These are phyloP conservation scores for Microstegium vimineum DNA, from an alignment of 176 grass and related monocot genomes.

Conservation along the genomic window DNA sequence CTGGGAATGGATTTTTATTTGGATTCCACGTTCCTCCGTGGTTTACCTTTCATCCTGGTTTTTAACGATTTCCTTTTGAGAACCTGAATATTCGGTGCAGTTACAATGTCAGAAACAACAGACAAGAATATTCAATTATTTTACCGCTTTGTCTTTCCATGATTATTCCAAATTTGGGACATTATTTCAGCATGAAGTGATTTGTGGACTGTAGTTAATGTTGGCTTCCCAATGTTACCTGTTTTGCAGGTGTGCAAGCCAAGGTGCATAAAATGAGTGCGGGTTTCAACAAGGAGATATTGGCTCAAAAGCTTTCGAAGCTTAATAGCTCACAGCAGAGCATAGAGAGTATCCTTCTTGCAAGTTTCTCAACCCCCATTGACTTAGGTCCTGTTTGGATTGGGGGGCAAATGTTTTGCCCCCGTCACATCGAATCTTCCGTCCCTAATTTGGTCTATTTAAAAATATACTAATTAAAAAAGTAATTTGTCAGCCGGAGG, in stretches of 20 bases:
- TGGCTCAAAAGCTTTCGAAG: constrained; percentile 79
- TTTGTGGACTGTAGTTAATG: not conserved
- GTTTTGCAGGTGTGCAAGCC: constrained; percentile 36
- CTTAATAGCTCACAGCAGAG: constrained; percentile 93
- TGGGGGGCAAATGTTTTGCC: too few species aligned
- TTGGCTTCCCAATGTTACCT: not conserved
- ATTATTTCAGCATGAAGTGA: not conserved
- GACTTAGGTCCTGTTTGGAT: too few species aligned
- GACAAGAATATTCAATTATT: not conserved
- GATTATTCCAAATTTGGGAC: not conserved
- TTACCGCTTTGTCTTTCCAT: not conserved
- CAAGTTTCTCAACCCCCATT: constrained; percentile 7
- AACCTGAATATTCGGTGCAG: not conserved
- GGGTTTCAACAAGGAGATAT: constrained; percentile 76
- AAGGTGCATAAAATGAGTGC: constrained; percentile 44
- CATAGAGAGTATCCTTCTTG: constrained; percentile 97
- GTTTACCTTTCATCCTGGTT: not conserved
- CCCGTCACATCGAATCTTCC: too few species aligned
- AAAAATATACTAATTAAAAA: too few species aligned
- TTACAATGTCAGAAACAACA: not conserved
- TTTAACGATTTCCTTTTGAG: not conserved
- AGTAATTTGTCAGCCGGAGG: too few species aligned
- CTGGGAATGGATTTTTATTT: not conserved
- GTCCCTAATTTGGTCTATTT: too few species aligned
- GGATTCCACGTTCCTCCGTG: not conserved